Evolutionary conservation across 257 asterid genomes (phyloP).

Genomic region (Scutellaria baicalensis): DNA sequence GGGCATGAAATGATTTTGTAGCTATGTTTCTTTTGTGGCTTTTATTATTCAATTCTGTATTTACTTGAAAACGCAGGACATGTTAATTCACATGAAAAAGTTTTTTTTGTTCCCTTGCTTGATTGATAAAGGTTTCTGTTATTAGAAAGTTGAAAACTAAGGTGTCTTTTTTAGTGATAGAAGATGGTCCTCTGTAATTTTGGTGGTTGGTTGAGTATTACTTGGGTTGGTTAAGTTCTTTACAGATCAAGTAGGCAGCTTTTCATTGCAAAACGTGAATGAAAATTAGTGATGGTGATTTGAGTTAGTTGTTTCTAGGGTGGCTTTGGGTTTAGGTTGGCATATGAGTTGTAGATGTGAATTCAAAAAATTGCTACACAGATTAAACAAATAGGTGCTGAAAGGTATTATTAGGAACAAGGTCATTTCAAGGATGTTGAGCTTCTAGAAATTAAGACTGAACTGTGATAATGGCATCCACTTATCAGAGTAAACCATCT

Average conservation of each 20-base stretch:
- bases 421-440: neutral
- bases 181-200: neutral
- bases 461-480: no score
- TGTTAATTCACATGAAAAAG: no score
- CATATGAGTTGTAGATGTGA: neutral
- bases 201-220: neutral
- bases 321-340: neutral
- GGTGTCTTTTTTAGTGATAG: neutral
- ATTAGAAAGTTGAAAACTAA: neutral
- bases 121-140: neutral
- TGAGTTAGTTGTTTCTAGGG: neutral
- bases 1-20: neutral
- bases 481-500: no score
- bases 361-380: neutral
- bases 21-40: neutral
- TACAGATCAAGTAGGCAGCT: neutral
- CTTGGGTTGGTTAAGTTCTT: neutral
- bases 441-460: neutral
- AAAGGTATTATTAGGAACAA: neutral
- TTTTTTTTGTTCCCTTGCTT: neutral
- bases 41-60: neutral
- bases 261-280: neutral
- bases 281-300: neutral
- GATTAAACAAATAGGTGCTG: neutral
- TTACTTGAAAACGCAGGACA: neutral